Conservation (phyloP, 768 basidiomycete species). For the Russula sp. region DNA sequence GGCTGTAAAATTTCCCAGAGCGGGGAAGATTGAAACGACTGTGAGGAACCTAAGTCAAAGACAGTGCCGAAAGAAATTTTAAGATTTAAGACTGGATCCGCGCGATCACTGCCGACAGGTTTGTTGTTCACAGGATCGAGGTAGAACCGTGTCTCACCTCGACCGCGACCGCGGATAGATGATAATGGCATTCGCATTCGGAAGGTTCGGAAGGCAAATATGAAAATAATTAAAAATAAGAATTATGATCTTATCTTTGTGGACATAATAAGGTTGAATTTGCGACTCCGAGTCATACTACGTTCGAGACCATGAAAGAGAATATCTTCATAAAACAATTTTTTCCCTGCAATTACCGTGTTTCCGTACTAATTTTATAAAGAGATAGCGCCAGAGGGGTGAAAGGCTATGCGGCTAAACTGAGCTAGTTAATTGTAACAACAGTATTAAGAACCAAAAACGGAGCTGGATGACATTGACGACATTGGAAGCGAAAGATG, state of each 20-base stretch:
- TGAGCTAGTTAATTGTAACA: slow-evolving; percentile 27
- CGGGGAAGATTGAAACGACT: not conserved
- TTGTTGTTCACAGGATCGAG: not conserved
- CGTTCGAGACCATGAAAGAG: no score
- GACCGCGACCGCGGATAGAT: not conserved
- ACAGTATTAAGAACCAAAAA: slow-evolving; percentile 20
- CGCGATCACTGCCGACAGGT: not conserved
- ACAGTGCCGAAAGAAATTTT: not conserved
- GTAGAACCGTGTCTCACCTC: not conserved
- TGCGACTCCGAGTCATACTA: no score
- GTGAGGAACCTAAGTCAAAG: not conserved
- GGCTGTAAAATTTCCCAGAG: not conserved
- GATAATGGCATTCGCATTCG: no score
- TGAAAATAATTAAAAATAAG: no score
- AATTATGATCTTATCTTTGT: no score
- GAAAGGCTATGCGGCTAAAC: slow-evolving; percentile 17
- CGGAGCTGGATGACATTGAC: slow-evolving; percentile 24
- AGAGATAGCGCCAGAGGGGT: slow-evolving; percentile 12
- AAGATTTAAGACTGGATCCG: slow-evolving; percentile 4
- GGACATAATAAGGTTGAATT: no score
- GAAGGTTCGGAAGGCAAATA: no score
- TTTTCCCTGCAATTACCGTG: slow-evolving; percentile 11
- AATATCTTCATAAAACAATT: not conserved
- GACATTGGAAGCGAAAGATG: slow-evolving; percentile 22
- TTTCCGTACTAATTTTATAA: slow-evolving; percentile 14